phyloP scores from a whole-genome alignment of 2,329 filamentous ascomycete species.

The Claviceps monticola region DNA sequence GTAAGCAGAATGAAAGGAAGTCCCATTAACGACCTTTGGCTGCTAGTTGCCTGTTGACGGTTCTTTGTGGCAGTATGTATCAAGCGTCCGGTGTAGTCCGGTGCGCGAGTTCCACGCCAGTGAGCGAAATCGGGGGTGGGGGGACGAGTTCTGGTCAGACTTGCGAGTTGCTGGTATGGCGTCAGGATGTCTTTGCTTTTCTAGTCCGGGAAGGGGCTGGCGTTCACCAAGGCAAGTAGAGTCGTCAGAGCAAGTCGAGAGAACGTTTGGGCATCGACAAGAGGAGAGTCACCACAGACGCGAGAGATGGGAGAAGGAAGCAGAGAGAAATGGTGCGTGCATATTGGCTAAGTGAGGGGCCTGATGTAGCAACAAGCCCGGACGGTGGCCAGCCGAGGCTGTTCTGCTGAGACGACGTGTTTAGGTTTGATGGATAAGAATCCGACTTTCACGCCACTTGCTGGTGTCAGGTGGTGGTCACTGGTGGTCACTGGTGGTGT shows the following conservation, averaged over 20 bases:
- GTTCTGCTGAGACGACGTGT: background rate
- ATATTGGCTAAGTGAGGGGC: background rate
- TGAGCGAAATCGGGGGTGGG: background rate
- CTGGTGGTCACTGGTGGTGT: background rate
- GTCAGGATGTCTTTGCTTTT: no score
- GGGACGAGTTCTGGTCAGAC: no score
- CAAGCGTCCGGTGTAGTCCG: background rate
- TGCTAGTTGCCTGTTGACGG: conserved; percentile 3
- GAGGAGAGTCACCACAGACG: no score
- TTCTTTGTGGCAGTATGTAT: background rate
- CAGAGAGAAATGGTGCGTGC: background rate
- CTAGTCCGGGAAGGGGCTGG: no score
- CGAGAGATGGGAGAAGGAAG: no score
- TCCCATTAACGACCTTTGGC: background rate
- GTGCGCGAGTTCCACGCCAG: background rate
- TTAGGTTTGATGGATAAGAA: background rate
- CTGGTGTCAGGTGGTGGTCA: background rate
- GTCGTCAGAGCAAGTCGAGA: no score
- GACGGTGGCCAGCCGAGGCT: background rate
- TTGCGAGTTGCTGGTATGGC: no score
- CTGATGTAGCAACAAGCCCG: background rate
- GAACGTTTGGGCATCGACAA: no score
- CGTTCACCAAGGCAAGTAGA: no score
- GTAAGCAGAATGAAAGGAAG: no score
- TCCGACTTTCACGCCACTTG: background rate